These are phyloP conservation scores for Oenanthe sinensis DNA, from an alignment of 129 eudicot species.

Conservation along the genomic window DNA sequence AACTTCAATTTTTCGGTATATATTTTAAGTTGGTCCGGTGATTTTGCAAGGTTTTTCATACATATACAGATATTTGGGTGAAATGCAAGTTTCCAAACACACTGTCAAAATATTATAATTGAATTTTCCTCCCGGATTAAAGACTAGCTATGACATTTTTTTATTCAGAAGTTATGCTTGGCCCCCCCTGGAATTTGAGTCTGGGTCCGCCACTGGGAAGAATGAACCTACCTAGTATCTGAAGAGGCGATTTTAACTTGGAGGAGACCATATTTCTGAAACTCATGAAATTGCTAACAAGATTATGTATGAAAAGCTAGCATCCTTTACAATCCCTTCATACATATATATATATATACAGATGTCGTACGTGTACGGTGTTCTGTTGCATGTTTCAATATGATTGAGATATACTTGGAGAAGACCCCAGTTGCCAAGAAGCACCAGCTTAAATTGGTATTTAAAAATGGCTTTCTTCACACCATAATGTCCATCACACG, in stretches of 20 bases:
- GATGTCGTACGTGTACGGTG: background rate
- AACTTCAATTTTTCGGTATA: too few species aligned
- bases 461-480: background rate
- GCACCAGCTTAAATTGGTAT: background rate
- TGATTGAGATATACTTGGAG: background rate
- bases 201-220: too few species aligned
- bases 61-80: too few species aligned
- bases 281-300: background rate
- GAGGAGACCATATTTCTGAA: constrained; percentile 2
- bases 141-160: too few species aligned
- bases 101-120: too few species aligned
- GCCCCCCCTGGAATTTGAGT: too few species aligned
- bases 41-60: too few species aligned
- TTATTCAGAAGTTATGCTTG: too few species aligned
- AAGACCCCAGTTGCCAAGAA: background rate
- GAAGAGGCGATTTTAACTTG: background rate
- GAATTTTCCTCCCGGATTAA: too few species aligned
- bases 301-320: background rate
- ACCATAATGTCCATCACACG: background rate
- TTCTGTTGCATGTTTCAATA: background rate
- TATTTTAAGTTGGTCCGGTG: too few species aligned
- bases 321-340: background rate
- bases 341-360: background rate
- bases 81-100: too few species aligned
- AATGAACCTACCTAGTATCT: background rate